phyloP scores from a whole-genome alignment of 179 eudicot genomes.

The Nepenthes alata region DNA sequence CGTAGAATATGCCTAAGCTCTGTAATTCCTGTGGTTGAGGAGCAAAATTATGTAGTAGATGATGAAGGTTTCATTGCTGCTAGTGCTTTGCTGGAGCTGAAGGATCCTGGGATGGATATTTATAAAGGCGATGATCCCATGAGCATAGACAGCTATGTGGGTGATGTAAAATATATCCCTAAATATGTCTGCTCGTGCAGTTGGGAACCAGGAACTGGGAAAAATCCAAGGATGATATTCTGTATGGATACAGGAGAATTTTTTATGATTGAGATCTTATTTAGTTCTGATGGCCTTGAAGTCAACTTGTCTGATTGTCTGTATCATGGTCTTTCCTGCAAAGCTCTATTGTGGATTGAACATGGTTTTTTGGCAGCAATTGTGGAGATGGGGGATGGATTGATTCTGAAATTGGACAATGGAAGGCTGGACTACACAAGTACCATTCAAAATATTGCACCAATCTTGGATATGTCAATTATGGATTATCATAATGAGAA shows the following conservation, averaged over 20 bases:
- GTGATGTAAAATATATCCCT: conserved; percentile 29
- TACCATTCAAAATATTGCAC: conserved; percentile 83
- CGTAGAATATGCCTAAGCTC: conserved; percentile 41
- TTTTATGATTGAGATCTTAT: conserved; percentile 49
- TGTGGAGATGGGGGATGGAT: conserved; percentile 92
- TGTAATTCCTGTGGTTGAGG: conserved; percentile 39
- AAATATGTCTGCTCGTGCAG: conserved; percentile 77
- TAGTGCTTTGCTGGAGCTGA: conserved; percentile 78
- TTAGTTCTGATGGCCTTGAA: conserved; percentile 40
- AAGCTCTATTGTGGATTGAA: conserved; percentile 67
- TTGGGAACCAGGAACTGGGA: conserved; percentile 62
- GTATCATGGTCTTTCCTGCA: conserved; percentile 55
- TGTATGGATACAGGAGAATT: conserved; percentile 75
- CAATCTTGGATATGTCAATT: conserved; percentile 84
- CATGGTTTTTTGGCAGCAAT: conserved; percentile 76
- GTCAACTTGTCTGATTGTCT: conserved; percentile 68
- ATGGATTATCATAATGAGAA: conserved; percentile 81
- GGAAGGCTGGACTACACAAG: conserved; percentile 43
- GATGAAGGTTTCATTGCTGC: conserved; percentile 97
- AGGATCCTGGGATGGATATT: conserved; percentile 42
- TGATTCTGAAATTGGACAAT: conserved; percentile 69
- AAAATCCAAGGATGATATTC: conserved; percentile 56
- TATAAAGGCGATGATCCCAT: conserved; percentile 80
- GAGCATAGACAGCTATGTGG: conserved; percentile 54
- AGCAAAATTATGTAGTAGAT: conserved; percentile 48